Conservation (phyloP, 257 asterid species). For the Solanum pimpinellifolium region DNA sequence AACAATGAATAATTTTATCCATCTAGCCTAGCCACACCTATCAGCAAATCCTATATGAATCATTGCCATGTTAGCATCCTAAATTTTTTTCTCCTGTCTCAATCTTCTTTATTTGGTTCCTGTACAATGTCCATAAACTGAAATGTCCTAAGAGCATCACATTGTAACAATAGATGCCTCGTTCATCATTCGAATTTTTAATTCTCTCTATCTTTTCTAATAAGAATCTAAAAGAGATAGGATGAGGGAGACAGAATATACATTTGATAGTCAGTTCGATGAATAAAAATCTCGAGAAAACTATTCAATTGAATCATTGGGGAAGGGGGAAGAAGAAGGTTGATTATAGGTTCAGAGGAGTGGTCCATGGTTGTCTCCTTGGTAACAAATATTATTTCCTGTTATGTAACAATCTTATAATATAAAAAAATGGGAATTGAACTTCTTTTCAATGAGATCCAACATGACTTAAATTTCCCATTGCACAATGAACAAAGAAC, state of each 20-base stretch:
- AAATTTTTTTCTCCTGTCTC: neutral
- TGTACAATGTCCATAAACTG: neutral
- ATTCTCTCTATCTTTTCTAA: no score
- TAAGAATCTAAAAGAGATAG: neutral
- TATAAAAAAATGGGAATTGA: neutral
- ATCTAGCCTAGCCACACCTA: neutral
- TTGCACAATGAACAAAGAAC: neutral
- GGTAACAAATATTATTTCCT: neutral
- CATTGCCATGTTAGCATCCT: slow-evolving; percentile 1
- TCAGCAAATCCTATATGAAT: neutral
- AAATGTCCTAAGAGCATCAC: neutral
- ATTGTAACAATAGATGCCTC: neutral
- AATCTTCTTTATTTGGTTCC: neutral
- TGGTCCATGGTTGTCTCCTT: slow-evolving; percentile 4
- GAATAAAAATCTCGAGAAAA: neutral
- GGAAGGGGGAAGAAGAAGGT: neutral
- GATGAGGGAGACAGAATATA: neutral
- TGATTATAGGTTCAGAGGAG: neutral
- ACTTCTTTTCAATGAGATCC: neutral
- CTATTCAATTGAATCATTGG: neutral
- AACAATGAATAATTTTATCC: slow-evolving; percentile 5
- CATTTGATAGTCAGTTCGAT: neutral
- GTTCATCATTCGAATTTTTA: neutral
- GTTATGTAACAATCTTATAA: neutral
- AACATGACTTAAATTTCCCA: slow-evolving; percentile 4